Evolutionary conservation across 805 yeast species (phyloP).

Genomic region (Saccharomyces cerevisiae): DNA sequence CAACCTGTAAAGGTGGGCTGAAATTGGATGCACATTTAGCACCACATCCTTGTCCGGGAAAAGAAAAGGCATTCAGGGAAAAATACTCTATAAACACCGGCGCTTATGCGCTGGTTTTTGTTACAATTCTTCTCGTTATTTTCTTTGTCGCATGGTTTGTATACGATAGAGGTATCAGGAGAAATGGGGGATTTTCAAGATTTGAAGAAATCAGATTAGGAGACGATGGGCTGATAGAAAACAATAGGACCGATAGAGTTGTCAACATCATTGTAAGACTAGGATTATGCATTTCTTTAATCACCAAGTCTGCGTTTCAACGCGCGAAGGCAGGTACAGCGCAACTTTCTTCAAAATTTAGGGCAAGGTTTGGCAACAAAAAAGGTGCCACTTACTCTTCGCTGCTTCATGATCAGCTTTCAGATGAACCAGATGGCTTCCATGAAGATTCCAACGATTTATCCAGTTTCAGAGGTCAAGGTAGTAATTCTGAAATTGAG

Average conservation of each 20-base stretch:
- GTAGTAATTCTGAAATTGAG: slow-evolving; percentile 30
- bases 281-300: slow-evolving; percentile 44
- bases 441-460: slow-evolving; percentile 43
- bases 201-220: slow-evolving; percentile 85
- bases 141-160: slow-evolving; percentile 49
- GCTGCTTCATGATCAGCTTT: slow-evolving; percentile 25
- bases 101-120: slow-evolving; percentile 43
- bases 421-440: slow-evolving; percentile 32
- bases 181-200: slow-evolving; percentile 67
- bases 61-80: no score
- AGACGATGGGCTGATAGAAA: slow-evolving; percentile 59
- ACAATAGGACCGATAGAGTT: slow-evolving; percentile 49
- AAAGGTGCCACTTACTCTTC: slow-evolving; percentile 29
- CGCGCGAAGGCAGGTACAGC: slow-evolving; percentile 10
- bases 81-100: slow-evolving; percentile 51
- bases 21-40: slow-evolving; percentile 52
- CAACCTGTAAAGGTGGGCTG: slow-evolving; percentile 80
- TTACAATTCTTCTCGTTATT: slow-evolving; percentile 45
- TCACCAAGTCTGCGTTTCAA: slow-evolving; percentile 20
- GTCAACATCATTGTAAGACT: slow-evolving; percentile 51
- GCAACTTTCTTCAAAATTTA: slow-evolving; percentile 9
- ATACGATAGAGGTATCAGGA: slow-evolving; percentile 70
- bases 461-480: slow-evolving; percentile 34
- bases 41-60: slow-evolving; percentile 79
- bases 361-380: slow-evolving; percentile 23